These are phyloP conservation scores for Ceratonia siliqua DNA, from an alignment of 306 rosid genomes.

Conservation along the genomic window DNA sequence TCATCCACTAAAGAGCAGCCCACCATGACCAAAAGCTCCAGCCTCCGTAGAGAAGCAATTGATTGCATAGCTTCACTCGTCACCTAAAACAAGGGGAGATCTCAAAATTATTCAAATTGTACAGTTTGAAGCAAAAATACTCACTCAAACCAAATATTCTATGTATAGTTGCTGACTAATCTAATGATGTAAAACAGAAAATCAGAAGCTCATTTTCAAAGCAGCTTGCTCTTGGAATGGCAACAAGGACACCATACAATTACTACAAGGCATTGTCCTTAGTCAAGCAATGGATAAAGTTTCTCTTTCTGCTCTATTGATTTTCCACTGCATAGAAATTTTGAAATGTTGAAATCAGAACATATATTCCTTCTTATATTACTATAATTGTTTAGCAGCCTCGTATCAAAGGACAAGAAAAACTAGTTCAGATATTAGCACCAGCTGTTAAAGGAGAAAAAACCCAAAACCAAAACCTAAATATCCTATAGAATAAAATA, in stretches of 20 bases:
- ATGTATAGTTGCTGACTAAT: background rate
- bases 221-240: conserved; percentile 18
- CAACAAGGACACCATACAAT: conserved; percentile 17
- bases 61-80: conserved; percentile 58
- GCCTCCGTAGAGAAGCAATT: conserved; percentile 57
- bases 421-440: background rate
- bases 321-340: conserved; percentile 1
- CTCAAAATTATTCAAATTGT: conserved; percentile 20
- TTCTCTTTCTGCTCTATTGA: background rate
- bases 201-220: background rate
- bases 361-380: conserved; percentile 4
- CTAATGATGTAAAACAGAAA: conserved; percentile 4
- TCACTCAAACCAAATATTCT: conserved; percentile 1
- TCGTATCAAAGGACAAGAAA: conserved; percentile 2
- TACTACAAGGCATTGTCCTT: background rate
- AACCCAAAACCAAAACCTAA: conserved; percentile 16
- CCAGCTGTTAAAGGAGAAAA: background rate
- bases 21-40: conserved; percentile 55
- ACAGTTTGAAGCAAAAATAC: background rate
- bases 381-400: background rate
- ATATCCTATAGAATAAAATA: background rate
- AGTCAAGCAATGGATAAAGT: conserved; percentile 19
- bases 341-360: conserved; percentile 13
- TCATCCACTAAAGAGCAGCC: conserved; percentile 62
- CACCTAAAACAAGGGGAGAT: conserved; percentile 38